Percentiles rank a stretch among this genome's conserved stretches.
Evolutionary conservation across 2,329 filamentous ascomycete genomes (phyloP).

Genomic region (Reticulascus tulasneorum): DNA sequence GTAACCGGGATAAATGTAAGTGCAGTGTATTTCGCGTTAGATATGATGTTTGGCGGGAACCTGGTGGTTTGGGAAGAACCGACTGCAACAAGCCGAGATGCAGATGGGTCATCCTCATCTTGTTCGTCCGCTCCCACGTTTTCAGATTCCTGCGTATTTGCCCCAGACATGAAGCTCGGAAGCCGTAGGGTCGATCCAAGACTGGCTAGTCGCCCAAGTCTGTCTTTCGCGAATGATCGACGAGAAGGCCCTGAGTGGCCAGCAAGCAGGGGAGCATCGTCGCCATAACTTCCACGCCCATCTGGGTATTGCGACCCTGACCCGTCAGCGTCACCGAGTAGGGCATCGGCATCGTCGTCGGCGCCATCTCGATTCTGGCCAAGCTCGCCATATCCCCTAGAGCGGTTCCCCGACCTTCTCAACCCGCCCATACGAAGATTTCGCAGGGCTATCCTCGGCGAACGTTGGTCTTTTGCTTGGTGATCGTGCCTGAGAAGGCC

Average conservation of each 20-base stretch:
- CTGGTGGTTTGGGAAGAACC: conserved; percentile 68
- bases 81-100: conserved; percentile 71
- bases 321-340: conserved; percentile 61
- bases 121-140: conserved; percentile 43
- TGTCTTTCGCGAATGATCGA: conserved; percentile 35
- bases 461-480: conserved; percentile 37
- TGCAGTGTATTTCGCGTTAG: conserved; percentile 96
- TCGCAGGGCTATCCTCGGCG: conserved; percentile 65
- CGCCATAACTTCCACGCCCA: conserved; percentile 56
- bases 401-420: conserved; percentile 52
- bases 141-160: conserved; percentile 23
- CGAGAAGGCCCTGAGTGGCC: conserved; percentile 28
- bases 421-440: conserved; percentile 64
- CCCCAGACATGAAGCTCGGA: conserved; percentile 60
- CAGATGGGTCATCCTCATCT: conserved; percentile 58
- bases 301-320: conserved; percentile 55
- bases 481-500: conserved; percentile 48
- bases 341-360: conserved; percentile 62
- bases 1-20: conserved; percentile 92
- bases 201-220: conserved; percentile 38
- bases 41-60: conserved; percentile 87
- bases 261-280: conserved; percentile 71
- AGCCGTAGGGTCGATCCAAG: conserved; percentile 56
- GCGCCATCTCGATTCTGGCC: conserved; percentile 51
- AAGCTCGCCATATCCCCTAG: conserved; percentile 56